Evolutionary conservation across 495 filamentous ascomycete genomes (phyloP).

Genomic region (Podospora sp.): DNA sequence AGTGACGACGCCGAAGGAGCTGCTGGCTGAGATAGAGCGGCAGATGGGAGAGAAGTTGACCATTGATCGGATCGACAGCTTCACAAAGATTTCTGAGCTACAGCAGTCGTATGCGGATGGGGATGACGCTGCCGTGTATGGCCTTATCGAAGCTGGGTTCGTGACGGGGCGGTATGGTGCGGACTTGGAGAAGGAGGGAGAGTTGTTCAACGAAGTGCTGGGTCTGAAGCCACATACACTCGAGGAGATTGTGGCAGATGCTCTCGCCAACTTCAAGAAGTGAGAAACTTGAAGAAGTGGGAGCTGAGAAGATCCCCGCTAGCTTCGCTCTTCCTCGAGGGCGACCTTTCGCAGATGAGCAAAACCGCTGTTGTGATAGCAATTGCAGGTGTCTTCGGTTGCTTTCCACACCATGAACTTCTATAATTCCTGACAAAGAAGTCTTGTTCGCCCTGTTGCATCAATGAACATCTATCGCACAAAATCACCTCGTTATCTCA

Average conservation of each 20-base stretch:
- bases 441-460: no score
- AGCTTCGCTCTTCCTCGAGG: no score
- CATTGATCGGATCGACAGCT: conserved; percentile 29
- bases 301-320: no score
- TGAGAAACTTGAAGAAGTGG: neutral
- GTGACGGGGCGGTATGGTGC: conserved; percentile 32
- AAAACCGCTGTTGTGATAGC: no score
- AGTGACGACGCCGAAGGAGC: conserved; percentile 43
- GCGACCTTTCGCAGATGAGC: no score
- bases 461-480: no score
- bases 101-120: conserved; percentile 18
- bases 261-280: neutral
- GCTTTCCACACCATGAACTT: no score
- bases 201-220: conserved; percentile 33
- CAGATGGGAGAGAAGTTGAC: conserved; percentile 35
- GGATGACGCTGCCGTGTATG: conserved; percentile 23
- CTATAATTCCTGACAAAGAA: no score
- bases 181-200: conserved; percentile 32
- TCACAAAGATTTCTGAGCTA: conserved; percentile 25
- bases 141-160: conserved; percentile 34
- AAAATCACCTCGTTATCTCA: no score
- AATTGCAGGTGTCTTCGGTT: no score
- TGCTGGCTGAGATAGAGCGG: conserved; percentile 40
- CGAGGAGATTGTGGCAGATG: conserved; percentile 16
- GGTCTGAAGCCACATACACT: conserved; percentile 26